A percentile compares a stretch with the other conserved stretches of the same genome.
phyloP scores from a whole-genome alignment of 2,329 filamentous ascomycete species.

The Penicillium occitanis region DNA sequence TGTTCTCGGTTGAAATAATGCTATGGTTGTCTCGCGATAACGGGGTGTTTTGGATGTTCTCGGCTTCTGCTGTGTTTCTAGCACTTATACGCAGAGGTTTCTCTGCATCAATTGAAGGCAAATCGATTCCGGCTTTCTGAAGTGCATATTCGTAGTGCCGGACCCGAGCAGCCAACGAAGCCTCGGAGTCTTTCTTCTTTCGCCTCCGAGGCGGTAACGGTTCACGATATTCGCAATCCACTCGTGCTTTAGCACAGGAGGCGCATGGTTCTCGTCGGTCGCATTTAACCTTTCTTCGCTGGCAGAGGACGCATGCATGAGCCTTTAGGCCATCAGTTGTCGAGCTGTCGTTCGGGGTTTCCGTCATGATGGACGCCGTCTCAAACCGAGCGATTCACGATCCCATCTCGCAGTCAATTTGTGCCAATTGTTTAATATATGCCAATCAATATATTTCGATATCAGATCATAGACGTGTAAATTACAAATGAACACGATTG shows the following conservation, averaged over 20 bases:
- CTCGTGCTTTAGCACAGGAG: conserved; percentile 19
- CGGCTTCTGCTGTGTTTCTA: neutral
- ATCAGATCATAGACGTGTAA: neutral
- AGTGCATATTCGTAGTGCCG: conserved; percentile 20
- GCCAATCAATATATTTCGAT: neutral
- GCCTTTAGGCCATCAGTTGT: conserved; percentile 1
- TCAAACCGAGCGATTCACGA: neutral
- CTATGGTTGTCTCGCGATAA: neutral
- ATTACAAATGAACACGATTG: neutral
- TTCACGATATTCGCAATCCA: conserved; percentile 21
- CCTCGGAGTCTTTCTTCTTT: conserved; percentile 20
- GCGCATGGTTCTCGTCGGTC: conserved; percentile 19
- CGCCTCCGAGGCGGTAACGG: conserved; percentile 21
- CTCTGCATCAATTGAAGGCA: conserved; percentile 10
- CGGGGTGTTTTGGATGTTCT: neutral
- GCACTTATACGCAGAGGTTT: neutral
- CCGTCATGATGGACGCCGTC: conserved; percentile 2
- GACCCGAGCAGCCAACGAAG: conserved; percentile 16
- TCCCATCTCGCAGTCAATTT: neutral
- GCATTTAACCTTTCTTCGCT: conserved; percentile 23
- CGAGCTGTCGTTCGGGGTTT: neutral
- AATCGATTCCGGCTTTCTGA: conserved; percentile 15
- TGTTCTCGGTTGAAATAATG: neutral
- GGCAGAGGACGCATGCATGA: conserved; percentile 22
- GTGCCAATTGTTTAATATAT: neutral